Conservation (phyloP, 495 filamentous ascomycete species). For the Aspergillus conjunctus region DNA sequence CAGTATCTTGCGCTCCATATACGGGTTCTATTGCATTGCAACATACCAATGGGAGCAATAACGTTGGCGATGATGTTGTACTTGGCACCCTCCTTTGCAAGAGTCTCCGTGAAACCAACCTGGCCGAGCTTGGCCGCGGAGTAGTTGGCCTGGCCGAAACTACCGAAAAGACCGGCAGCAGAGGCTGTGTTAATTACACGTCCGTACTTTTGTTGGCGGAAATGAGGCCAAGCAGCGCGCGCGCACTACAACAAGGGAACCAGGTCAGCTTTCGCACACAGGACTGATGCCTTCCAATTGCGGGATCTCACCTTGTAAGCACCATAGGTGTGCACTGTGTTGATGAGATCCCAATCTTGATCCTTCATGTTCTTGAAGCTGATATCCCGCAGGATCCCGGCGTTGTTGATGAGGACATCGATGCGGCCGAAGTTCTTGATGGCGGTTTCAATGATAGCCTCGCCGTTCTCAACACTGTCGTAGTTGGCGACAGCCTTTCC, state of each 20-base stretch:
- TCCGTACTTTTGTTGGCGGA: constrained; percentile 98
- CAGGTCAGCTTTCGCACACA: background rate
- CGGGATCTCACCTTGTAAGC: constrained; percentile 74
- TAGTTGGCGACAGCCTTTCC: constrained; percentile 99
- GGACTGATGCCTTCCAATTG: background rate
- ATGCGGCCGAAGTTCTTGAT: constrained; percentile 90
- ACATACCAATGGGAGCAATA: constrained; percentile 83
- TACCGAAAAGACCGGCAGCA: constrained; percentile 92
- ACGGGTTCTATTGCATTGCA: too few relatives aligned
- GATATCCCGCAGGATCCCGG: constrained; percentile 93
- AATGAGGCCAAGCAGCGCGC: constrained; percentile 94
- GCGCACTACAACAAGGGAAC: constrained; percentile 63
- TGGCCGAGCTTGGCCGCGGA: constrained; percentile 94
- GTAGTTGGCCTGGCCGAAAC: constrained; percentile 96
- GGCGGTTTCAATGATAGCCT: constrained; percentile 94
- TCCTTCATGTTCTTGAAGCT: constrained; percentile 99
- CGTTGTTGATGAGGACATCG: constrained; percentile 96
- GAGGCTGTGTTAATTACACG: constrained; percentile 95
- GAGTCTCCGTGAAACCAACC: constrained; percentile 97
- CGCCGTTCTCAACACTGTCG: constrained; percentile 93
- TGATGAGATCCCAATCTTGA: constrained; percentile 92
- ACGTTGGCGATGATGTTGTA: constrained; percentile 98
- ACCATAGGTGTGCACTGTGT: constrained; percentile 91
- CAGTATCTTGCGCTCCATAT: constrained; percentile 17
- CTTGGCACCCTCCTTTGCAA: constrained; percentile 96